Conservation (phyloP, 805 yeast genomes). For the Wickerhamomyces ciferrii region DNA sequence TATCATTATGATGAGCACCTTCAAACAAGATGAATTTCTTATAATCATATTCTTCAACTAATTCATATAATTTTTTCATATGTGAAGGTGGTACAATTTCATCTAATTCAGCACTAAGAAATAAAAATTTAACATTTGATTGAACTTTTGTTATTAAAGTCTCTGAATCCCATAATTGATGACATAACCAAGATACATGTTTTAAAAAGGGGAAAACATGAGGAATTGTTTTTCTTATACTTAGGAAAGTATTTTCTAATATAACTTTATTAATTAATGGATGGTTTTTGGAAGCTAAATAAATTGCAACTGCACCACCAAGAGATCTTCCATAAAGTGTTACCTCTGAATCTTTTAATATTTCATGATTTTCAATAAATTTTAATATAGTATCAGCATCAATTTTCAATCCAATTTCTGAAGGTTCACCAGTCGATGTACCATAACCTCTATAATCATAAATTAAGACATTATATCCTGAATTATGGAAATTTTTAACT, state of each 20-base stretch:
- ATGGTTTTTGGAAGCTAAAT: conserved; percentile 61
- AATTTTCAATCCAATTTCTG: conserved; percentile 71
- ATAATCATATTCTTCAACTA: conserved; percentile 41
- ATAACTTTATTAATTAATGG: conserved; percentile 55
- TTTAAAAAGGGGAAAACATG: conserved; percentile 67
- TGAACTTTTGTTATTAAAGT: conserved; percentile 45
- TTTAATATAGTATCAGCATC: conserved; percentile 75
- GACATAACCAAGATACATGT: conserved; percentile 55
- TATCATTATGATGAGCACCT: conserved; percentile 76
- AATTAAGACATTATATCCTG: conserved; percentile 73
- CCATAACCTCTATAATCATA: conserved; percentile 94
- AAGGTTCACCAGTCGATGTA: conserved; percentile 65
- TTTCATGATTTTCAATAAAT: conserved; percentile 48
- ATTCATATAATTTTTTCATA: conserved; percentile 54
- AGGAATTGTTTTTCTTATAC: conserved; percentile 66
- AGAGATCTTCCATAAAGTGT: conserved; percentile 83
- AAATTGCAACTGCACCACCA: conserved; percentile 93
- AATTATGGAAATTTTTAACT: conserved; percentile 60
- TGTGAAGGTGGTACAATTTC: conserved; percentile 91
- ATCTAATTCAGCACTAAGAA: conserved; percentile 70
- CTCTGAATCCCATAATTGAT: conserved; percentile 83
- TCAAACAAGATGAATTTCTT: conserved; percentile 54
- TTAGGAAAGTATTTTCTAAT: conserved; percentile 82
- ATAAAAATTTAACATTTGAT: conserved; percentile 54
- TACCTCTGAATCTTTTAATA: conserved; percentile 45